These are phyloP conservation scores for Tilletia walkeri DNA, from an alignment of 1,284 basidiomycete species.

Conservation along the genomic window DNA sequence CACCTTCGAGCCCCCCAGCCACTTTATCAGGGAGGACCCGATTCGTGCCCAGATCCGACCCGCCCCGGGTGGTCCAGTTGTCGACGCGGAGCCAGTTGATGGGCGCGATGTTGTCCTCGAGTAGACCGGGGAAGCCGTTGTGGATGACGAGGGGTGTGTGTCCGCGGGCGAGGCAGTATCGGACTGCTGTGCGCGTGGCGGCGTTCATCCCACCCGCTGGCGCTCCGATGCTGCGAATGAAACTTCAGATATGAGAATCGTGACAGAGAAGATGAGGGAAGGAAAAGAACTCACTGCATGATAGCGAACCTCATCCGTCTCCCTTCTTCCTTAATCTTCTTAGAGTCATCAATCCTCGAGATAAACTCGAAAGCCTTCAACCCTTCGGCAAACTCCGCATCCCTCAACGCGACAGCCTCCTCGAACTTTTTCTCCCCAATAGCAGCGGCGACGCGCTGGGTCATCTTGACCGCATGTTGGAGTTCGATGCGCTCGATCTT, in stretches of 20 bases:
- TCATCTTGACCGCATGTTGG: slow-evolving; percentile 84
- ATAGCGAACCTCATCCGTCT: slow-evolving; percentile 74
- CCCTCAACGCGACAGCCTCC: slow-evolving; percentile 81
- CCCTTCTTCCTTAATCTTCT: slow-evolving; percentile 63
- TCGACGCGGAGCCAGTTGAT: slow-evolving; percentile 97
- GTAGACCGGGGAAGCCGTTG: slow-evolving; percentile 90
- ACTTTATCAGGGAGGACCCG: slow-evolving; percentile 76
- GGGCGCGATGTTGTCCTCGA: slow-evolving; percentile 81
- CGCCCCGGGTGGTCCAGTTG: slow-evolving; percentile 90
- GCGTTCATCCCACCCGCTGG: slow-evolving; percentile 99
- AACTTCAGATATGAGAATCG: background rate
- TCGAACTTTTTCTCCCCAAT: slow-evolving; percentile 81
- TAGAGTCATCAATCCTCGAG: slow-evolving; percentile 60
- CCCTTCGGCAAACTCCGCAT: slow-evolving; percentile 86
- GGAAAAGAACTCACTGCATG: slow-evolving; percentile 71
- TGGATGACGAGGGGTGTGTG: slow-evolving; percentile 86
- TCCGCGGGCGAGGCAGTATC: slow-evolving; percentile 87
- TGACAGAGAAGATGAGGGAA: background rate
- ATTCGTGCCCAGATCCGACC: slow-evolving; percentile 98
- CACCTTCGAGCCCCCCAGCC: slow-evolving; percentile 64
- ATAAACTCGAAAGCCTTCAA: slow-evolving; percentile 72
- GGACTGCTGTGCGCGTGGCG: slow-evolving; percentile 86
- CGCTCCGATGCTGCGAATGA: slow-evolving; percentile 68
- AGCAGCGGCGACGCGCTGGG: slow-evolving; percentile 77
- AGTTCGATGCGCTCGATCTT: slow-evolving; percentile 88